Evolutionary conservation across 2,329 filamentous ascomycete species (phyloP).

Genomic region (Rutstroemia sp.): DNA sequence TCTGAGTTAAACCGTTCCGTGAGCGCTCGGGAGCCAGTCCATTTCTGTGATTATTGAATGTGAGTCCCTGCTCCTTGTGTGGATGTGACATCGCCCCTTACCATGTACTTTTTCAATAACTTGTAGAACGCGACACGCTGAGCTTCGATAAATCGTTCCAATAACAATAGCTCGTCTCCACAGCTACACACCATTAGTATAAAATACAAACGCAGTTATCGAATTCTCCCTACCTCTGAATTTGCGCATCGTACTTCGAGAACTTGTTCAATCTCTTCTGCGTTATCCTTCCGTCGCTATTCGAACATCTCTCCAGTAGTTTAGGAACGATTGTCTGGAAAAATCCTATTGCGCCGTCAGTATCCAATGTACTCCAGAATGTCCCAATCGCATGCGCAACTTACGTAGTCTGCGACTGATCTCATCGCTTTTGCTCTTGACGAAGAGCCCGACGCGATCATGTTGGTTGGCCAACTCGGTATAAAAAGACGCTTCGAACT

Average conservation of each 20-base stretch:
- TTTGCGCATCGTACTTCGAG: constrained; percentile 24
- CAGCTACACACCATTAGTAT: constrained; percentile 36
- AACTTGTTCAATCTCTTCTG: constrained; percentile 24
- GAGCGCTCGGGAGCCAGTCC: constrained; percentile 66
- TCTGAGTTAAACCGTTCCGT: constrained; percentile 59
- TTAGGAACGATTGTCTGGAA: constrained; percentile 19
- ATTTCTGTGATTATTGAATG: constrained; percentile 48
- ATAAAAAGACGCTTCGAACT: constrained; percentile 67
- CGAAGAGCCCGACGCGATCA: constrained; percentile 69
- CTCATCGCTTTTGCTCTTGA: constrained; percentile 73
- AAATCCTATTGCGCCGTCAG: constrained; percentile 17
- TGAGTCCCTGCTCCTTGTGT: background rate
- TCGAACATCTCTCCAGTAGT: constrained; percentile 22
- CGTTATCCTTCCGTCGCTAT: constrained; percentile 21
- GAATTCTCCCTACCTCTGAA: constrained; percentile 20
- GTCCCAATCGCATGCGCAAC: constrained; percentile 20
- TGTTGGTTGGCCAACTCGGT: constrained; percentile 66
- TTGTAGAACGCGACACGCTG: constrained; percentile 74
- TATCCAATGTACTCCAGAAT: background rate
- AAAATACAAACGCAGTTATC: background rate
- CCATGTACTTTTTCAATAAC: constrained; percentile 76
- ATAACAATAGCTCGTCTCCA: constrained; percentile 61
- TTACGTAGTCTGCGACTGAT: constrained; percentile 62
- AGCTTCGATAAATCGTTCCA: constrained; percentile 65
- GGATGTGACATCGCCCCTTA: constrained; percentile 26